Conservation (phyloP, 2,329 filamentous ascomycete species). For the Colletotrichum sp. region DNA sequence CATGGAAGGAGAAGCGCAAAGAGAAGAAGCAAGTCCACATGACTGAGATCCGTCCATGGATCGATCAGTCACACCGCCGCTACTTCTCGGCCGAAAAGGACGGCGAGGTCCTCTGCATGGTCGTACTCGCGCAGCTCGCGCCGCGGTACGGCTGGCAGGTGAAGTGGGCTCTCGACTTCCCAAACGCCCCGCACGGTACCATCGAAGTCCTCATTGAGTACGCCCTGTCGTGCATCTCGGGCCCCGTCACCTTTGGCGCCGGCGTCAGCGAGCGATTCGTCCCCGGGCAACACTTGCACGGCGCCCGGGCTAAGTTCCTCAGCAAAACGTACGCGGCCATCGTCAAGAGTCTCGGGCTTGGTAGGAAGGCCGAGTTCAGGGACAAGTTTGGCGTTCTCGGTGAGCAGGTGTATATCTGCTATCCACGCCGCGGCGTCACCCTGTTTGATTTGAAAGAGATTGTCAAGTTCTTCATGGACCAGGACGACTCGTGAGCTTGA, state of each 20-base stretch:
- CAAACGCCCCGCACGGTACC: slow-evolving; percentile 80
- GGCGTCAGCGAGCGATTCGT: slow-evolving; percentile 78
- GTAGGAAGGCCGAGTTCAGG: slow-evolving; percentile 86
- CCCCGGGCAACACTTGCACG: slow-evolving; percentile 81
- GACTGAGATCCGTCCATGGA: slow-evolving; percentile 88
- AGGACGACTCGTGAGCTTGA: slow-evolving; percentile 27
- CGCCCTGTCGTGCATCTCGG: slow-evolving; percentile 59
- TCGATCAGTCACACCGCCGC: slow-evolving; percentile 80
- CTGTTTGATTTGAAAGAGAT: slow-evolving; percentile 84
- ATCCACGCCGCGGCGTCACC: slow-evolving; percentile 84
- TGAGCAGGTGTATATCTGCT: slow-evolving; percentile 88
- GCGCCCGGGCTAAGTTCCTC: slow-evolving; percentile 80
- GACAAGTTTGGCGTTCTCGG: slow-evolving; percentile 88
- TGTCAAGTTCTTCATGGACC: slow-evolving; percentile 87
- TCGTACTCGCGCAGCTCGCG: slow-evolving; percentile 82
- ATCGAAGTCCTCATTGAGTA: slow-evolving; percentile 84
- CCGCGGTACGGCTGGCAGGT: slow-evolving; percentile 89
- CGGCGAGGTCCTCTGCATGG: slow-evolving; percentile 75
- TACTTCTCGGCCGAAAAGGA: slow-evolving; percentile 84
- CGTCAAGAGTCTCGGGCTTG: slow-evolving; percentile 80
- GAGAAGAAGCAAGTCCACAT: slow-evolving; percentile 84
- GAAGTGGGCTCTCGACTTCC: slow-evolving; percentile 96
- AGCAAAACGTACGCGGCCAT: slow-evolving; percentile 83
- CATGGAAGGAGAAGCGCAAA: slow-evolving; percentile 82
- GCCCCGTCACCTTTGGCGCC: slow-evolving; percentile 82